Evolutionary conservation across 768 basidiomycete genomes (phyloP).

Genomic region (Trametes cingulata): DNA sequence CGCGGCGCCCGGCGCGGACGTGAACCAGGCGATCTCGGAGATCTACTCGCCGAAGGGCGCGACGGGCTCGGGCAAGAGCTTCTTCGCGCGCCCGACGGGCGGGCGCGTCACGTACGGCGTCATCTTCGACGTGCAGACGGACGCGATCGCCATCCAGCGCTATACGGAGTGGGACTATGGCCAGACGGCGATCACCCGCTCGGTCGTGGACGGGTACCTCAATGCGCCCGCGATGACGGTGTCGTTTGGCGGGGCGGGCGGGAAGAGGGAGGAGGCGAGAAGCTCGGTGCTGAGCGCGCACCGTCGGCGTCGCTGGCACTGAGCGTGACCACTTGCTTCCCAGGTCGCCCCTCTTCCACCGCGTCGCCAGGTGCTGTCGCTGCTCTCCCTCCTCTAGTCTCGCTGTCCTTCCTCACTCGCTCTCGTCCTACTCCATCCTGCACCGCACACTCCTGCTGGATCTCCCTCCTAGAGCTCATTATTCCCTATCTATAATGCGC

Average conservation of each 20-base stretch:
- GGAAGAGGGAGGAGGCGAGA: slow-evolving; percentile 11
- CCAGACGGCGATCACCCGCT: slow-evolving; percentile 25
- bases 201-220: slow-evolving; percentile 29
- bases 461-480: background rate
- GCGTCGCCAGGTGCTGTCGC: background rate
- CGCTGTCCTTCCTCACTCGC: background rate
- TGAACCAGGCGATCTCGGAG: slow-evolving; percentile 30
- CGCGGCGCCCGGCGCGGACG: slow-evolving; percentile 18
- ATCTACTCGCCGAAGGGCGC: slow-evolving; percentile 35
- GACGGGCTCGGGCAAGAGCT: slow-evolving; percentile 29
- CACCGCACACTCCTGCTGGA: background rate
- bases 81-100: slow-evolving; percentile 27
- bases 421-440: background rate
- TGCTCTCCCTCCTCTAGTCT: background rate
- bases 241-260: slow-evolving; percentile 15
- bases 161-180: slow-evolving; percentile 29
- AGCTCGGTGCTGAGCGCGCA: slow-evolving; percentile 21
- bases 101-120: slow-evolving; percentile 23
- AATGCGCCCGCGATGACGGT: slow-evolving; percentile 25
- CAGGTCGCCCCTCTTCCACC: background rate
- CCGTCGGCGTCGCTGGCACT: slow-evolving; percentile 21
- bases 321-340: background rate
- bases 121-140: slow-evolving; percentile 32
- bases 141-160: slow-evolving; percentile 28
- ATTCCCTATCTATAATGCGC: background rate